phyloP scores from a whole-genome alignment of 805 yeast genomes.

The Wickerhamiella parazyma region DNA sequence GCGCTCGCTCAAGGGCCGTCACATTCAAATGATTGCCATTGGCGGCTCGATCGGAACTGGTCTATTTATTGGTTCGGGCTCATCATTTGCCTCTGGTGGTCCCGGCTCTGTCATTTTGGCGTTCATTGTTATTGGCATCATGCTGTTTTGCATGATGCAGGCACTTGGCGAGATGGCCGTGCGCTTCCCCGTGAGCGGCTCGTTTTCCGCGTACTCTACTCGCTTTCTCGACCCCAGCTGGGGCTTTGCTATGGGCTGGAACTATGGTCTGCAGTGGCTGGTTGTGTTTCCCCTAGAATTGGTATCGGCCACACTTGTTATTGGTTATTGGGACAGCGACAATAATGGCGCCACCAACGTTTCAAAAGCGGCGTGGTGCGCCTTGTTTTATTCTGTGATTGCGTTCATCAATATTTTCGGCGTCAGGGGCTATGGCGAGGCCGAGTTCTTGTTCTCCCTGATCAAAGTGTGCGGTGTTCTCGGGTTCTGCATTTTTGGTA shows the following conservation, averaged over 20 bases:
- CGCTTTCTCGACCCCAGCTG: constrained; percentile 47
- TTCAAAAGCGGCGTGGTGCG: constrained; percentile 35
- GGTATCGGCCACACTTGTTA: constrained; percentile 41
- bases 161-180: constrained; percentile 55
- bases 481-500: constrained; percentile 43
- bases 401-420: constrained; percentile 35
- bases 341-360: constrained; percentile 44
- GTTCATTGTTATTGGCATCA: constrained; percentile 35
- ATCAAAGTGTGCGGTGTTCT: constrained; percentile 40
- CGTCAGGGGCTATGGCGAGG: constrained; percentile 44
- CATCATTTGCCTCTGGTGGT: constrained; percentile 33
- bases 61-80: constrained; percentile 36
- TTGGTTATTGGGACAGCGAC: constrained; percentile 36
- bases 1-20: constrained; percentile 26
- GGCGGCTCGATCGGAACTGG: constrained; percentile 74
- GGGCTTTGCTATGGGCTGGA: constrained; percentile 56
- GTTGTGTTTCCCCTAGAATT: constrained; percentile 48
- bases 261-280: constrained; percentile 44
- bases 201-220: constrained; percentile 42
- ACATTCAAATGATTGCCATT: constrained; percentile 46
- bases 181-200: constrained; percentile 43
- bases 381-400: constrained; percentile 35
- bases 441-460: constrained; percentile 41
- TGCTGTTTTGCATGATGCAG: constrained; percentile 44
- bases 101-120: constrained; percentile 38